Conservation (phyloP, 306 rosid species). For the Cicer chorassanicum region DNA sequence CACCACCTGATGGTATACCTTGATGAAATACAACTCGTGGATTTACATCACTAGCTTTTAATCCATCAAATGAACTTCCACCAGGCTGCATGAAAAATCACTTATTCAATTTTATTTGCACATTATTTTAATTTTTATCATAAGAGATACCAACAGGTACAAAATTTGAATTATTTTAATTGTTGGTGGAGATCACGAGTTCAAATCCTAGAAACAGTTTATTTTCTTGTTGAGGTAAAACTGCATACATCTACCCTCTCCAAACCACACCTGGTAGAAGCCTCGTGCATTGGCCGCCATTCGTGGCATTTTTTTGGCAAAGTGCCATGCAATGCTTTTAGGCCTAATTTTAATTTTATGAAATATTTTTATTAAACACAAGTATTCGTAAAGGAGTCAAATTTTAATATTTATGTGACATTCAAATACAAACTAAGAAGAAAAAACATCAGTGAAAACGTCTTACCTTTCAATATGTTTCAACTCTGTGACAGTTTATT, state of each 20-base stretch:
- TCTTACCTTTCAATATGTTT: neutral
- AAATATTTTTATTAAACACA: neutral
- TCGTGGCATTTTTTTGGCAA: neutral
- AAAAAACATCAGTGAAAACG: neutral
- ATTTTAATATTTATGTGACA: neutral
- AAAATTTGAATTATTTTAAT: neutral
- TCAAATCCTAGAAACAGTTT: neutral
- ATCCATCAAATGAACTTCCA: slow-evolving; percentile 54
- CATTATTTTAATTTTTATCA: neutral
- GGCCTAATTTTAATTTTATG: neutral
- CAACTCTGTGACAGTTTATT: slow-evolving; percentile 6
- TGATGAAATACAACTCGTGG: slow-evolving; percentile 66
- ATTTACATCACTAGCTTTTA: slow-evolving; percentile 64
- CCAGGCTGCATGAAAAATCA: slow-evolving; percentile 57
- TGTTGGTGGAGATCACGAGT: neutral
- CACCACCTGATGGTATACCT: slow-evolving; percentile 74
- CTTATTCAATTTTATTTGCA: slow-evolving; percentile 13
- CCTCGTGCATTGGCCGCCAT: neutral
- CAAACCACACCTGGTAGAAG: neutral
- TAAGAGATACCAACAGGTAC: neutral
- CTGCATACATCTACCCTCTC: neutral
- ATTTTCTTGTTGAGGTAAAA: neutral
- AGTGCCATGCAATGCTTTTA: neutral
- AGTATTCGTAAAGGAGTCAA: neutral
- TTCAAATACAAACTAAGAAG: neutral